Conservation (phyloP, 2,329 filamentous ascomycete genomes). For the Fusarium agapanthi region DNA sequence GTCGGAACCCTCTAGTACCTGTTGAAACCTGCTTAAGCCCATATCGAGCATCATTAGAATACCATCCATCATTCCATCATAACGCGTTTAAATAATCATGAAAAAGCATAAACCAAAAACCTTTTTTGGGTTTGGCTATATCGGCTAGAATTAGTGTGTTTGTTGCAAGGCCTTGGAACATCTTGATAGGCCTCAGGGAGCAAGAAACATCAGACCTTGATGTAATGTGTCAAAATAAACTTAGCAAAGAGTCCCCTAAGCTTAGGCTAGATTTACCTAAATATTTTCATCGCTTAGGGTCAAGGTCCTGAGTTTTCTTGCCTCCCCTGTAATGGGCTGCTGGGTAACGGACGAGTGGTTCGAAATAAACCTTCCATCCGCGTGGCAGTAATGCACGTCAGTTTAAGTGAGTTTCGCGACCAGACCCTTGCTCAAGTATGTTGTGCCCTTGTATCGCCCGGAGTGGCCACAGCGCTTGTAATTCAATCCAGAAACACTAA, state of each 20-base stretch:
- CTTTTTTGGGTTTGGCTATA: neutral
- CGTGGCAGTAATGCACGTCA: conserved; percentile 27
- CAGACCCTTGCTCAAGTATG: conserved; percentile 19
- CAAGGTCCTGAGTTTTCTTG: neutral
- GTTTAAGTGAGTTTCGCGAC: neutral
- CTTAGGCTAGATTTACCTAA: neutral
- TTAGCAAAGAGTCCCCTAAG: neutral
- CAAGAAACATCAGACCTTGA: neutral
- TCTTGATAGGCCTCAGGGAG: neutral
- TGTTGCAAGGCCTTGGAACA: neutral
- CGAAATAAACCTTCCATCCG: conserved; percentile 24
- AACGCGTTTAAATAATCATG: conserved; percentile 28
- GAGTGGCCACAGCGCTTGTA: neutral
- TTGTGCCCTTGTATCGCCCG: conserved; percentile 1
- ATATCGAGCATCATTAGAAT: conserved; percentile 10
- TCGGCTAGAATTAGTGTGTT: neutral
- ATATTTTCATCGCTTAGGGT: neutral
- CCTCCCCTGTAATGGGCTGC: neutral
- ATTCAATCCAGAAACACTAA: neutral
- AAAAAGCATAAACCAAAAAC: conserved; percentile 22
- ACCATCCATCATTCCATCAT: conserved; percentile 18
- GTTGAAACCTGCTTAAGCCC: neutral
- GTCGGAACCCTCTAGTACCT: neutral
- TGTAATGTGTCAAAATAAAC: neutral
- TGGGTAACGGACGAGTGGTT: conserved; percentile 3